Evolutionary conservation across 257 asterid species (phyloP).

Genomic region (Cynanchum wilfordii): DNA sequence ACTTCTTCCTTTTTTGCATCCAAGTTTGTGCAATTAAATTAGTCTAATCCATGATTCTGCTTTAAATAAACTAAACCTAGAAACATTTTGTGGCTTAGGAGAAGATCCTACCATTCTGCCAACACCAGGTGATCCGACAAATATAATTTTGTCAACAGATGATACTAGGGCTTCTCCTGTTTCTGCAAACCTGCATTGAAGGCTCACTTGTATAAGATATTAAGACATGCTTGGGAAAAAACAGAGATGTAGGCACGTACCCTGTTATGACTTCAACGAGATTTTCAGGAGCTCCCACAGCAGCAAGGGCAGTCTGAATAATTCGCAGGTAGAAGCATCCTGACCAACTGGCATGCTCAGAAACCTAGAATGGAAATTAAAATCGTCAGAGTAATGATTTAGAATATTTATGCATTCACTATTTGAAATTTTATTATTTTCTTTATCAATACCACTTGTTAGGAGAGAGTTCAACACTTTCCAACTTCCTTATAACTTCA

Average conservation of each 20-base stretch:
- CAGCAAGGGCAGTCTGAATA: slow-evolving; percentile 90
- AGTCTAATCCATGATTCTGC: background rate
- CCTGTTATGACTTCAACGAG: slow-evolving; percentile 97
- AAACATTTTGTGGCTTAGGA: slow-evolving; percentile 9
- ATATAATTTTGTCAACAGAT: slow-evolving; percentile 87
- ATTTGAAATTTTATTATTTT: background rate
- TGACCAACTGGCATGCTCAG: slow-evolving; percentile 99
- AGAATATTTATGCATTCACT: background rate
- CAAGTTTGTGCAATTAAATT: background rate
- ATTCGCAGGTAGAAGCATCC: slow-evolving; percentile 93
- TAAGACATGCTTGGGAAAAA: slow-evolving; percentile 19
- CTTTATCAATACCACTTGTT: background rate
- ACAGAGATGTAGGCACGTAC: slow-evolving; percentile 37
- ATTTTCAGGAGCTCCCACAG: slow-evolving; percentile 99
- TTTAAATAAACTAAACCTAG: background rate
- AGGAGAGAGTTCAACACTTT: background rate
- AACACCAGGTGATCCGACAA: slow-evolving; percentile 97
- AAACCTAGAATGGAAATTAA: slow-evolving; percentile 50
- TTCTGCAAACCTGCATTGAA: slow-evolving; percentile 81
- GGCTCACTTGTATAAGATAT: slow-evolving; percentile 21
- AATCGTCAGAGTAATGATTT: slow-evolving; percentile 21
- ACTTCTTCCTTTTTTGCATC: background rate
- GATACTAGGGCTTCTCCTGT: slow-evolving; percentile 95
- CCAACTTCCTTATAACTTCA: background rate
- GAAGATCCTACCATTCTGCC: slow-evolving; percentile 72